Conservation (phyloP, 805 yeast species). For the Isabelozyma gotoi region DNA sequence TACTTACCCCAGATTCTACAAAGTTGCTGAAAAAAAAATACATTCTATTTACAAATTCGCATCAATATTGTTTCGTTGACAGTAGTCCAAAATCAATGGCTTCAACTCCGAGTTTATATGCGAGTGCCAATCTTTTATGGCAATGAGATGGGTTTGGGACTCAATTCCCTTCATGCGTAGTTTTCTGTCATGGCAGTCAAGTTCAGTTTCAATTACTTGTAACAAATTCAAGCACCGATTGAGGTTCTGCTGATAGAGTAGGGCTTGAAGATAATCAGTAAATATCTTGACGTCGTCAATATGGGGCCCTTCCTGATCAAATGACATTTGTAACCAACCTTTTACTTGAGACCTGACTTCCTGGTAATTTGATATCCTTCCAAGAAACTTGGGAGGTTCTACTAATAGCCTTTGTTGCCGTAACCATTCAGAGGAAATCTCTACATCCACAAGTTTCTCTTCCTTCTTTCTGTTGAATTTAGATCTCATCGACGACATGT, state of each 20-base stretch:
- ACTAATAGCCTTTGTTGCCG: conserved; percentile 11
- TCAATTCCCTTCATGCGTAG: neutral
- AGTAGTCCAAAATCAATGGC: conserved; percentile 1
- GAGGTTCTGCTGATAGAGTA: conserved; percentile 14
- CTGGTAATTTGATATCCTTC: conserved; percentile 4
- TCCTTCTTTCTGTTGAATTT: conserved; percentile 17
- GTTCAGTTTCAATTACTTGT: conserved; percentile 9
- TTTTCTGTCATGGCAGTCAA: neutral
- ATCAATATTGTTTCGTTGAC: neutral
- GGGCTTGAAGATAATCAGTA: conserved; percentile 14
- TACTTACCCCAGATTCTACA: too few species aligned
- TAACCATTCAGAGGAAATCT: conserved; percentile 22
- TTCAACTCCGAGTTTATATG: conserved; percentile 5
- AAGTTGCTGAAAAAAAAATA: too few species aligned
- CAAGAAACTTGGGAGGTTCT: conserved; percentile 14
- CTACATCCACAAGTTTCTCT: conserved; percentile 6
- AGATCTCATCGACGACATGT: conserved; percentile 24
- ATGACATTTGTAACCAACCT: conserved; percentile 27
- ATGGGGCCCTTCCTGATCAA: conserved; percentile 36
- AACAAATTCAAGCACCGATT: conserved; percentile 17
- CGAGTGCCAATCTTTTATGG: conserved; percentile 17
- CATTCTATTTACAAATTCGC: too few species aligned
- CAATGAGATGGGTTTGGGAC: neutral
- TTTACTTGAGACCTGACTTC: conserved; percentile 16
- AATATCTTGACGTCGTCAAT: conserved; percentile 26